phyloP scores from a whole-genome alignment of 2,329 filamentous ascomycete species.

The Mycocentrospora acerina region DNA sequence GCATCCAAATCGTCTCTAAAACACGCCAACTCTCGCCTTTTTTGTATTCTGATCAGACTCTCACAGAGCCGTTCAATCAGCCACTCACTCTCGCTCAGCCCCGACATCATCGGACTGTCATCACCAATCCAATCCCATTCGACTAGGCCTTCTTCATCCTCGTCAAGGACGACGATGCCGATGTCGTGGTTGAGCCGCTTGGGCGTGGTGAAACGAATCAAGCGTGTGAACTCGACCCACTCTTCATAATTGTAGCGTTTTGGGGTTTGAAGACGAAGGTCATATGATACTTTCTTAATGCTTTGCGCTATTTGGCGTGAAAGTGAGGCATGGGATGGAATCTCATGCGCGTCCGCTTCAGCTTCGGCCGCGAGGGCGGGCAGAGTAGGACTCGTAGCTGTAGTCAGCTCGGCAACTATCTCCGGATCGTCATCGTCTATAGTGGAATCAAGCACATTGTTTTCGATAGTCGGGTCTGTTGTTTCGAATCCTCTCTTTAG shows the following conservation, averaged over 20 bases:
- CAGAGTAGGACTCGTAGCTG: slow-evolving; percentile 9
- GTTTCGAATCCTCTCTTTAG: slow-evolving; percentile 51
- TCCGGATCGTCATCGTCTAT: slow-evolving; percentile 1
- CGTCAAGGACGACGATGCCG: slow-evolving; percentile 39
- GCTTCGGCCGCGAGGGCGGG: slow-evolving; percentile 13
- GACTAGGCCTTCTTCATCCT: slow-evolving; percentile 60
- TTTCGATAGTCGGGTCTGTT: slow-evolving; percentile 29
- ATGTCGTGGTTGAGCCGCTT: slow-evolving; percentile 2
- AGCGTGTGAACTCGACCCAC: slow-evolving; percentile 79
- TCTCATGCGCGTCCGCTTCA: slow-evolving; percentile 4
- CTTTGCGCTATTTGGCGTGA: slow-evolving; percentile 65
- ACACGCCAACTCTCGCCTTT: slow-evolving; percentile 10
- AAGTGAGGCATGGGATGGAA: slow-evolving; percentile 53
- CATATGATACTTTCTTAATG: slow-evolving; percentile 66
- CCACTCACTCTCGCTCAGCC: slow-evolving; percentile 66
- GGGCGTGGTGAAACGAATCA: slow-evolving; percentile 61
- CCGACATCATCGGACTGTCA: slow-evolving; percentile 66
- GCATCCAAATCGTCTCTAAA: too few species aligned
- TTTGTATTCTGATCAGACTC: slow-evolving; percentile 53
- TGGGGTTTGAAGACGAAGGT: slow-evolving; percentile 59
- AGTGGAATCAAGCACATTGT: too few species aligned
- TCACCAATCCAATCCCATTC: slow-evolving; percentile 75
- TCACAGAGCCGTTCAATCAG: slow-evolving; percentile 66
- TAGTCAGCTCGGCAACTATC: slow-evolving; percentile 10
- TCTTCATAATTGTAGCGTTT: slow-evolving; percentile 77